Evolutionary conservation across 768 basidiomycete genomes (phyloP).

Genomic region (Termitomyces sp.): DNA sequence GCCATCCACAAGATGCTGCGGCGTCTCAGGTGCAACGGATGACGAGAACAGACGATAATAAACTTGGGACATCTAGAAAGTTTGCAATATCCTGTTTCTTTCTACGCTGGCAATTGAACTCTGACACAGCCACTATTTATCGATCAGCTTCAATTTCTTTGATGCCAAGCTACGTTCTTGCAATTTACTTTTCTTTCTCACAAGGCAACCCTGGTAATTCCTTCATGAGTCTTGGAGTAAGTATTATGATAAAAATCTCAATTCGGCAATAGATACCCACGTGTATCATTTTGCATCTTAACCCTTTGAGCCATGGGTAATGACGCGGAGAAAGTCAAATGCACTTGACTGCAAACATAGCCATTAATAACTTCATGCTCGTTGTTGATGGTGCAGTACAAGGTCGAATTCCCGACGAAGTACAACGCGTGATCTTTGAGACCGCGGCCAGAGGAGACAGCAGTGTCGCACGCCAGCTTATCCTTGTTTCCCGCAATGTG

Average conservation of each 20-base stretch:
- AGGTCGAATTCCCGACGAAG: slow-evolving; percentile 17
- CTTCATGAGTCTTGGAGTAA: too few relatives aligned
- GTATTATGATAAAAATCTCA: neutral
- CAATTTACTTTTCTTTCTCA: too few relatives aligned
- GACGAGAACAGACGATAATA: neutral
- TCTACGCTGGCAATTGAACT: neutral
- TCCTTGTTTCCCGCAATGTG: slow-evolving; percentile 20
- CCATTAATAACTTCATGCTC: slow-evolving; percentile 1
- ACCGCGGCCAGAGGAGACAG: slow-evolving; percentile 18
- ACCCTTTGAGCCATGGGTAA: neutral
- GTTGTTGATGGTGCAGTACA: neutral
- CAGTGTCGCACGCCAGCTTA: slow-evolving; percentile 16
- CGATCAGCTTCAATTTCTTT: neutral
- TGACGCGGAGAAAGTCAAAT: neutral
- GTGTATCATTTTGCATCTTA: neutral
- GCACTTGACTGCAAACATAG: neutral
- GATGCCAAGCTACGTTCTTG: neutral
- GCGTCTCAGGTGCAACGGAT: neutral
- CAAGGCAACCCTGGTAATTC: too few relatives aligned
- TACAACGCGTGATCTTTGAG: slow-evolving; percentile 23
- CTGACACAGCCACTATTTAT: neutral
- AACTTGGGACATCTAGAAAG: neutral
- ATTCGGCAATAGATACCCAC: neutral
- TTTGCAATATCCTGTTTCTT: neutral
- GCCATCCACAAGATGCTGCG: neutral